Evolutionary conservation across 2,329 filamentous ascomycete species (phyloP), one percentile per base, ranked within the genome.

Genomic region (Diaporthe humulicola): DNA sequence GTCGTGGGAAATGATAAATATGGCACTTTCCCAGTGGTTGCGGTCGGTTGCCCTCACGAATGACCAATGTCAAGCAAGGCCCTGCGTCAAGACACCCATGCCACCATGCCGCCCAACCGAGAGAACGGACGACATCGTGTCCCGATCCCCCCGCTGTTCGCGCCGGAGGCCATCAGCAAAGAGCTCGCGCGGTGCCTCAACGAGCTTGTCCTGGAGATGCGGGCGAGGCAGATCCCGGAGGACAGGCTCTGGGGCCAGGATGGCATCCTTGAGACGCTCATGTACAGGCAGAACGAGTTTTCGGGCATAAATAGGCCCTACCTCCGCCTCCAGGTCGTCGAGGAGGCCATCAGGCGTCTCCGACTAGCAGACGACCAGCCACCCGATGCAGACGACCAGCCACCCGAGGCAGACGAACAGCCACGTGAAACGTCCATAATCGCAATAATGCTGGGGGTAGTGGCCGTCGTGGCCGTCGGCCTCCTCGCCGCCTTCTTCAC

Each of bases 281-380:
- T 52, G 48, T 25, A 52, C 19, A 52, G 12, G 48, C 48, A 52
- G 12, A 6, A 22, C 48, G 48, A 52, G 48, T 52, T 52, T 22
- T 52, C 48, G 48, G 48, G 48, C 48, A 52, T 52, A 52, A 52
- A 52, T 52, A 52, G 8, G 48, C 48, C 7, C 7, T 52, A 25
- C 22, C 7, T 52, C 48, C 48, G 48, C 48, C 5, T 22, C 22
- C 48, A 52, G 48, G 48, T 52, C n/a, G 48, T 52, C 2, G 22
- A 52, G 48, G 48, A 52, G 48, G 52, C 52, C 52, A 56, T 30
- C 52, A 56, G 52, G 52, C 52, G 52, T 12, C 52, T 56, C 52
- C 52, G 52, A 15, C 33, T 25, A 54, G 52, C 25, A 54, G 52
- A 28, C 10, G 52, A 28, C 10, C 52, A 30, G 5, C 52, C n/a